These are phyloP conservation scores for Diutina ranongensis DNA, from an alignment of 1,139 yeast genomes.

Conservation along the genomic window DNA sequence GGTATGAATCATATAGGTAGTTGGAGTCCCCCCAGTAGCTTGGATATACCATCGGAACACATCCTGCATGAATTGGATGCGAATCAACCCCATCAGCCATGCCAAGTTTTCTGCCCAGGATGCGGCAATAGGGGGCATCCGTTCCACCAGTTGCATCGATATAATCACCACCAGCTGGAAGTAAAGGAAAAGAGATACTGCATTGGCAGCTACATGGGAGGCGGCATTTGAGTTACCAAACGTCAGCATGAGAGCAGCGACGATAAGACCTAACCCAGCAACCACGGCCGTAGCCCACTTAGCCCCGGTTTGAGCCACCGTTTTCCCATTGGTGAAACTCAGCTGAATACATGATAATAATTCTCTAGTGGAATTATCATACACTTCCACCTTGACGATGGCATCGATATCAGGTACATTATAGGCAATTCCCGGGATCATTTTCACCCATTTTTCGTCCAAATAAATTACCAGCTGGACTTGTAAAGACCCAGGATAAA, in stretches of 20 bases:
- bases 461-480: conserved; percentile 56
- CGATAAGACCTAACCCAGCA: conserved; percentile 65
- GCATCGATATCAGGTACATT: conserved; percentile 75
- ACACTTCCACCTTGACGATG: conserved; percentile 41
- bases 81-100: conserved; percentile 78
- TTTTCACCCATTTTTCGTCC: conserved; percentile 27
- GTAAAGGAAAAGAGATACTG: conserved; percentile 60
- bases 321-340: conserved; percentile 57
- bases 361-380: conserved; percentile 25
- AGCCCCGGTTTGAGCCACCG: conserved; percentile 65
- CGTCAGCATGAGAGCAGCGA: conserved; percentile 57
- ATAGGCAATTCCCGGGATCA: conserved; percentile 64
- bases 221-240: conserved; percentile 77
- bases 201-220: conserved; percentile 64
- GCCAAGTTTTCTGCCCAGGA: conserved; percentile 76
- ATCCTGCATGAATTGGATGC: conserved; percentile 58
- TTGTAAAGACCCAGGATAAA: conserved; percentile 60
- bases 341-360: conserved; percentile 60
- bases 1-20: conserved; percentile 45
- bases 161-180: conserved; percentile 71
- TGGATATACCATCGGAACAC: conserved; percentile 76
- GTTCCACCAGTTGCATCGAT: conserved; percentile 60
- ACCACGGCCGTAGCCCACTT: conserved; percentile 78
- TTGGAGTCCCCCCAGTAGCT: conserved; percentile 66
- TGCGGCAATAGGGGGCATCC: conserved; percentile 69